Evolutionary conservation across 106 monocot species (phyloP).

Genomic region (Dendrobium chrysotoxum): DNA sequence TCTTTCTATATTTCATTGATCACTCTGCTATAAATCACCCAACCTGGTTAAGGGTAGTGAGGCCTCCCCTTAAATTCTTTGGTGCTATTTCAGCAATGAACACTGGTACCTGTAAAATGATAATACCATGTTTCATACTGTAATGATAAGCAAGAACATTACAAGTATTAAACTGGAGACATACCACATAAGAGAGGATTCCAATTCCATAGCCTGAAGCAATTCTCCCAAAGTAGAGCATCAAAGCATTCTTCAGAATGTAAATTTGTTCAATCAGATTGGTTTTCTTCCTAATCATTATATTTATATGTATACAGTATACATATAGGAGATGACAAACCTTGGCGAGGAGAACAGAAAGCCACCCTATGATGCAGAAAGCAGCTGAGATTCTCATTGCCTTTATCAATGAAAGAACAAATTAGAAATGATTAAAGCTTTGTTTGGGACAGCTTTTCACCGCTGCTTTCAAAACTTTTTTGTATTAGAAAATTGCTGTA

Average conservation of each 20-base stretch:
- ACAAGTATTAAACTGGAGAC: not conserved
- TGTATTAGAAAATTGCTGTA: too few relatives aligned
- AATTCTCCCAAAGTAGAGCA: constrained; percentile 39
- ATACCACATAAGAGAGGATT: constrained; percentile 57
- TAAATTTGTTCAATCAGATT: not conserved
- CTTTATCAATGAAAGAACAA: constrained; percentile 24
- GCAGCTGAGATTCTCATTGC: constrained; percentile 61
- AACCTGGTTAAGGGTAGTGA: constrained; percentile 62
- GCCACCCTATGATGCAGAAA: constrained; percentile 65
- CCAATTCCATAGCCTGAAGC: constrained; percentile 45
- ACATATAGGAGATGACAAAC: constrained; percentile 14
- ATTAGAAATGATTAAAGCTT: not conserved
- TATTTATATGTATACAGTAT: not conserved
- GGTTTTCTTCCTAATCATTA: not conserved
- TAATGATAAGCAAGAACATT: not conserved
- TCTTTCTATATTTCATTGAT: not conserved
- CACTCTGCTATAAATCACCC: not conserved
- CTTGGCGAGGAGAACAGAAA: constrained; percentile 46
- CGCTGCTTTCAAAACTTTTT: too few relatives aligned
- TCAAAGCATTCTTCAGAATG: constrained; percentile 16
- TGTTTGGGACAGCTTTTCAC: too few relatives aligned
- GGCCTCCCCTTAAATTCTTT: constrained; percentile 56
- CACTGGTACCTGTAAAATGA: constrained; percentile 40
- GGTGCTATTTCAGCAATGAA: constrained; percentile 83
- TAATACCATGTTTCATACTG: not conserved